Conservation (phyloP, 352 stramenopile genomes). For the Phytopythium montanum region DNA sequence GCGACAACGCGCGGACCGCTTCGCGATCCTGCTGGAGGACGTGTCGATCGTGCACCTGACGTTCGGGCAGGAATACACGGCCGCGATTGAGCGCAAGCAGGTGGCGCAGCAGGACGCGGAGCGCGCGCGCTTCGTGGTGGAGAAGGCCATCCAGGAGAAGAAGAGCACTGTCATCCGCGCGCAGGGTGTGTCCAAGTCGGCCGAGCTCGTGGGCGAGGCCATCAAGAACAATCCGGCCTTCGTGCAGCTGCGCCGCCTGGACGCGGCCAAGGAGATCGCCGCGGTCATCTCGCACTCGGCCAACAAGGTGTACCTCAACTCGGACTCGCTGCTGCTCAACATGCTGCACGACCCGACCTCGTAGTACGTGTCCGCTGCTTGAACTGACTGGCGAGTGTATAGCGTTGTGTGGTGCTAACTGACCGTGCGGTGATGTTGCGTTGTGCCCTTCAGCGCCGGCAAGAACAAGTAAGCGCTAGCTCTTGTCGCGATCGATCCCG, state of each 20-base stretch:
- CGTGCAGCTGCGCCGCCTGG: slow-evolving; percentile 98
- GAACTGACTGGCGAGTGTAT: neutral
- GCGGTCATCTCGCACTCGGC: slow-evolving; percentile 92
- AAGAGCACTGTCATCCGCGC: slow-evolving; percentile 97
- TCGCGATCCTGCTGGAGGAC: slow-evolving; percentile 96
- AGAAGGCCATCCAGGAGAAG: slow-evolving; percentile 99
- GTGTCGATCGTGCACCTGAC: slow-evolving; percentile 99
- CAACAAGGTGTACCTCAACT: slow-evolving; percentile 98
- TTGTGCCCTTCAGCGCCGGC: slow-evolving; percentile 14
- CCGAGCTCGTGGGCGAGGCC: slow-evolving; percentile 96
- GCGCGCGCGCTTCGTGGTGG: slow-evolving; percentile 97
- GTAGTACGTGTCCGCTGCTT: slow-evolving; percentile 32
- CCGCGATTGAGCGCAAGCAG: slow-evolving; percentile 99
- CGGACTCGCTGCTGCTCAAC: slow-evolving; percentile 97
- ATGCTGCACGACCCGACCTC: slow-evolving; percentile 78
- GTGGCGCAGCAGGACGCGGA: slow-evolving; percentile 99
- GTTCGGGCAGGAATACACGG: slow-evolving; percentile 98
- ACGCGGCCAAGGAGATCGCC: slow-evolving; percentile 98
- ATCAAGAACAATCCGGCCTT: slow-evolving; percentile 99
- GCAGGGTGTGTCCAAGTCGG: slow-evolving; percentile 98
- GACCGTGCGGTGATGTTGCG: neutral
- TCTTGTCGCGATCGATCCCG: neutral
- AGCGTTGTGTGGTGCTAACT: slow-evolving; percentile 5
- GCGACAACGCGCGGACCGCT: slow-evolving; percentile 85
- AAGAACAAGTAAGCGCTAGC: slow-evolving; percentile 41